Percentiles rank a stretch among this genome's conserved stretches.
These are phyloP conservation scores for Hibiscus trionum DNA, from an alignment of 345 rosid genomes.

Conservation along the genomic window DNA sequence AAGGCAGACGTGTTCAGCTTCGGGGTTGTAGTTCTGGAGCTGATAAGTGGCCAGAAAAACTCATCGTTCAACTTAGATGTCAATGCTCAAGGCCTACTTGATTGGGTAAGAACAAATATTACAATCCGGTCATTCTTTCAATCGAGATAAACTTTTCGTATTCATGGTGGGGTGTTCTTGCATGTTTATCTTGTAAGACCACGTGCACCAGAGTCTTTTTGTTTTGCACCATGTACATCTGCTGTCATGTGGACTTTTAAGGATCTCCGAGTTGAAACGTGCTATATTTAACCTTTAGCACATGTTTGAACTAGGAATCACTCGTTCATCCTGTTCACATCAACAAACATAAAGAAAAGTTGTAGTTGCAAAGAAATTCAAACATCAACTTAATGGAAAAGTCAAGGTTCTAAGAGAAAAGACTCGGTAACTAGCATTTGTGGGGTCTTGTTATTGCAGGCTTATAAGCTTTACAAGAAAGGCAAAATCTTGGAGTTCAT, in stretches of 20 bases:
- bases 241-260: neutral
- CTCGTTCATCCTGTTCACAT: neutral
- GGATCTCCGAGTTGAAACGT: neutral
- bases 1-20: constrained; percentile 95
- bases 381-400: neutral
- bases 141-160: neutral
- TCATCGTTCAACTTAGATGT: constrained; percentile 36
- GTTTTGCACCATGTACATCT: too few species aligned
- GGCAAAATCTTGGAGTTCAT: constrained; percentile 59
- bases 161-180: neutral
- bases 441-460: constrained; percentile 33
- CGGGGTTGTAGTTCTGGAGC: constrained; percentile 84
- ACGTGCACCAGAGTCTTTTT: neutral
- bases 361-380: neutral
- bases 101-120: constrained; percentile 63
- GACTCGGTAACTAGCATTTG: neutral
- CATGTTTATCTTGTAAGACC: neutral
- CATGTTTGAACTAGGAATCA: neutral
- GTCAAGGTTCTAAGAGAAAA: neutral
- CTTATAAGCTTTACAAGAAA: constrained; percentile 62
- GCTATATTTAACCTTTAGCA: neutral
- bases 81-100: constrained; percentile 63
- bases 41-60: constrained; percentile 76
- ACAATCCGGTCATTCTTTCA: neutral
- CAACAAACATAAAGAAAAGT: neutral